phyloP scores from a whole-genome alignment of 2,329 filamentous ascomycete genomes.

The Pyrenophora teres region DNA sequence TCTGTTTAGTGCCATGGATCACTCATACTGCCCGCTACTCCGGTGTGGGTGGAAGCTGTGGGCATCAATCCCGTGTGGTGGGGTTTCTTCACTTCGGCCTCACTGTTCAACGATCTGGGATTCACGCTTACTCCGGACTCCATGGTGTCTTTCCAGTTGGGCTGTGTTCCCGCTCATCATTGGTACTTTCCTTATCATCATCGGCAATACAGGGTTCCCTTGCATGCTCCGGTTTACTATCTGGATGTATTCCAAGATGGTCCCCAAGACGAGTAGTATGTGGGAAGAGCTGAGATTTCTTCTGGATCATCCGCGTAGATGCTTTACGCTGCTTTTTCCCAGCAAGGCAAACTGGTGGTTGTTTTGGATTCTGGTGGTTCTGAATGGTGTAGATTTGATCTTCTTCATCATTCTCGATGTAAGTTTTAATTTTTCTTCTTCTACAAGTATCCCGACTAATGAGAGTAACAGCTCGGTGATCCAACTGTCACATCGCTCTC shows the following conservation, averaged over 20 bases:
- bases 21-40: constrained; percentile 64
- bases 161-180: constrained; percentile 77
- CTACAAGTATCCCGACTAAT: constrained; percentile 2
- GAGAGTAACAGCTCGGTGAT: constrained; percentile 67
- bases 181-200: constrained; percentile 84
- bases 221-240: constrained; percentile 94
- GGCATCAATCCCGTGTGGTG: constrained; percentile 80
- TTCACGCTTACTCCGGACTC: constrained; percentile 91
- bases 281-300: constrained; percentile 93
- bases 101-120: constrained; percentile 93
- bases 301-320: constrained; percentile 91
- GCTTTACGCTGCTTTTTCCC: constrained; percentile 93
- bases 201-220: constrained; percentile 94
- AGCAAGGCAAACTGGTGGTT: constrained; percentile 93
- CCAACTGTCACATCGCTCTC: constrained; percentile 69
- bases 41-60: constrained; percentile 61
- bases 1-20: constrained; percentile 83
- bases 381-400: constrained; percentile 85
- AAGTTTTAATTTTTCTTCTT: constrained; percentile 45
- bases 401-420: constrained; percentile 93
- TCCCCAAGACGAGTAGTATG: constrained; percentile 68
- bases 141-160: constrained; percentile 82
- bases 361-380: constrained; percentile 78
- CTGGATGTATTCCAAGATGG: constrained; percentile 73
- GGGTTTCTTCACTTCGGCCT: constrained; percentile 86